Evolutionary conservation across 139 green algal genomes (phyloP), one percentile per base, ranked within the genome.

Genomic region (Chlamydomonas incerta): DNA sequence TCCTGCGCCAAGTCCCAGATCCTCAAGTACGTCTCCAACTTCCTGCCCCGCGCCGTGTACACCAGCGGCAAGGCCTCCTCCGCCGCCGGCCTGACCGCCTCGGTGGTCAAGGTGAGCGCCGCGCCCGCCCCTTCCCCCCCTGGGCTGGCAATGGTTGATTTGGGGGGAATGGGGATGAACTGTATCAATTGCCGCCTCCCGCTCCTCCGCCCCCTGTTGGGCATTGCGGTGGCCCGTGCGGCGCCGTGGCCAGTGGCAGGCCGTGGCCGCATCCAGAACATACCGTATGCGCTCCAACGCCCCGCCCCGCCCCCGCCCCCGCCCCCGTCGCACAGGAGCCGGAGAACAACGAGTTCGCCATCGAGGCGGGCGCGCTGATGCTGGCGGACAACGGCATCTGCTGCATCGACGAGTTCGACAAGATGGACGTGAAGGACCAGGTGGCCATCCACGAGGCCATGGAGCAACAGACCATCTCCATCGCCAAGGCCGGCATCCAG

Each of bases 391-490:
- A 98, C 83, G 96, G 96, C 82, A 96, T 99, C 86, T 98, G 96
- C 94, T 99, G 96, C 93, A 99, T 99, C 83, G 96, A 98, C 86
- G 96, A 98, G 84, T 98, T 98, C 87, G 96, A 98, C 91, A 98
- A 99, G 92, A 98, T 98, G 96, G 96, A 98, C 62, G 83, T 95
- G 4, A 97, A 97, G 87, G 96, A 98, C 87, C 95, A 98, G 93
- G 89, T 93, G 67, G 92, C 91, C 52, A 94, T 95, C 88, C 91
- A 93, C 74, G 90, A 98, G 90, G 98, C 97, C 81, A 99, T 99
- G 97, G 96, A 99, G 93, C 98, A 99, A 94, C 98, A 99, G 93
- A 99, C 97, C 75, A 99, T 99, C 85, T 98, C 95, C 82, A 99
- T 99, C 72, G 96, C 96, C 87, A 99, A 99, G 90, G 97, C 97